Evolutionary conservation across 1,284 basidiomycete species (phyloP), one percentile per base, ranked within the genome.

Genomic region (Amylostereum chailletii): DNA sequence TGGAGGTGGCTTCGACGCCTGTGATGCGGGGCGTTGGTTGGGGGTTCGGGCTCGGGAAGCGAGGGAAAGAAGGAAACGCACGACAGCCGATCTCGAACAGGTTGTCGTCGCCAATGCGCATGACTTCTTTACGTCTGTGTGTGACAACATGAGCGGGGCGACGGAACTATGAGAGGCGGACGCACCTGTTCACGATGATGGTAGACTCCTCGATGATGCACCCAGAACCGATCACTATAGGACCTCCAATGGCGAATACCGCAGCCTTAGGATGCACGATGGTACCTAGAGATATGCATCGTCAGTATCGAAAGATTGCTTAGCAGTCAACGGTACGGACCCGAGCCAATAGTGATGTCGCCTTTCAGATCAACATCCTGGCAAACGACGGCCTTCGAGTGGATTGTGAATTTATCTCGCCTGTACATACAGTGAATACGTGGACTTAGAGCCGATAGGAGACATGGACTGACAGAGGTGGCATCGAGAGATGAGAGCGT

Each of bases 221-320:
- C 49, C 86, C 81, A 29, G 81, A 73, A 5, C 93, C 95, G 44
- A 98, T 86, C 42, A 90, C 73, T 54, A 98, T 92, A 2, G 91
- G 85, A 0, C 90, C 93, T 4, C 81, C 83, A 41, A 90, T 80
- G 5, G 92, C 93, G 54, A 94, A 86, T 54, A 98, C 87, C 32
- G 87, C 89, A 0, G 90, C 90, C 62, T 91, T 90, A 0, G 95
- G 94, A 58, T 98, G 94, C n/a, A 99, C 80, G 45, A 97, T 84
- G 1, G 86, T 88, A 2, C 88, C 87, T 79, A 53, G 32, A 19
- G 19, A 19, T 19, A 19, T 19, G 19, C 19, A 19, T 19, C 19
- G 19, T 19, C 19, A 19, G 19, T 19, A 19, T 19, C 19, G 19
- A 19, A 19, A 19, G 19, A 19, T 19, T 19, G 19, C 39, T 2